Evolutionary conservation across 495 filamentous ascomycete genomes (phyloP).

Genomic region (Usnea hakonensis): DNA sequence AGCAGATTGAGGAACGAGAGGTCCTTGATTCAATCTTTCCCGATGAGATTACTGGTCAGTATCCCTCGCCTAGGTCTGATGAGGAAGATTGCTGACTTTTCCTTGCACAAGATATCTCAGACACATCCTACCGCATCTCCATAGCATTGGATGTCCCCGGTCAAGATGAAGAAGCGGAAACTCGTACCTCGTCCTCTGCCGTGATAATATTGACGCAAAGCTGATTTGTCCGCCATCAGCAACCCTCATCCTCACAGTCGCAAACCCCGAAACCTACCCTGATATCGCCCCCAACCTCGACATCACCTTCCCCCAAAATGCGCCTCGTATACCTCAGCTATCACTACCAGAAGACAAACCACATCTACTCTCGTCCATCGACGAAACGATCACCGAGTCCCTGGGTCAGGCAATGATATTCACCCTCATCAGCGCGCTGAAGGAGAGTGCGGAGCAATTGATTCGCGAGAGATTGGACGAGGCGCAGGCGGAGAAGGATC

Average conservation of each 20-base stretch:
- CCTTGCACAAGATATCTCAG: conserved; percentile 61
- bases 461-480: conserved; percentile 60
- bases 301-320: conserved; percentile 61
- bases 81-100: background rate
- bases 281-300: conserved; percentile 75
- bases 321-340: conserved; percentile 54
- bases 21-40: conserved; percentile 97
- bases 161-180: conserved; percentile 48
- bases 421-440: conserved; percentile 75
- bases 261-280: conserved; percentile 80
- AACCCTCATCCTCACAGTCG: conserved; percentile 69
- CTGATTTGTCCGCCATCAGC: conserved; percentile 29
- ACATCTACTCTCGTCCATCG: conserved; percentile 57
- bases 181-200: conserved; percentile 28
- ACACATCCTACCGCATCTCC: conserved; percentile 75
- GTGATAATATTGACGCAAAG: background rate
- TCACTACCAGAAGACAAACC: conserved; percentile 62
- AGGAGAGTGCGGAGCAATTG: conserved; percentile 77
- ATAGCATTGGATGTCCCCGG: conserved; percentile 68
- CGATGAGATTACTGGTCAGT: conserved; percentile 84
- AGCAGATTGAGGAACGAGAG: conserved; percentile 91
- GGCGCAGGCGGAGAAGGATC: conserved; percentile 53
- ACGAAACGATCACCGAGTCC: conserved; percentile 73
- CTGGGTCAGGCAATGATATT: conserved; percentile 98
- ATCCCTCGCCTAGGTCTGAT: background rate